Base-by-base conservation (phyloP, 108 stramenopile species). In the Skeletonema grethae region DNA sequence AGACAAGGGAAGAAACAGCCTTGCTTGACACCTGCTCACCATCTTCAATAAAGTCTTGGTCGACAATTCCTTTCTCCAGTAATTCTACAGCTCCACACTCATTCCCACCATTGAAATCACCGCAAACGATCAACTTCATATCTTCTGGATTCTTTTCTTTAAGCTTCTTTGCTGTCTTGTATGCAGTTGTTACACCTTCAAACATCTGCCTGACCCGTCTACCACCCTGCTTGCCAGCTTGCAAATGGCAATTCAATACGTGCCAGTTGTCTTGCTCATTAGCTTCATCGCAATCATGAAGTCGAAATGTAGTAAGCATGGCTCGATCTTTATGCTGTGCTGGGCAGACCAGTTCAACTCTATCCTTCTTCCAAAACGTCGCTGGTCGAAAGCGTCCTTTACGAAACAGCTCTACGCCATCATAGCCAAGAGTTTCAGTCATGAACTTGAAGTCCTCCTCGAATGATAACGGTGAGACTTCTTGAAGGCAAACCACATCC, bases 401-500 rank as follows among this genome's bases (percentile, higher is more conserved):
- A 29, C 80, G 84, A 79, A 90, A 92, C 38, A 91, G 53, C 63
- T 90, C 91, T 3, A 79, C 72, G n/a, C 88, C 90, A 82, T 91
- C 88, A 68, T 95, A 95, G 6, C 94, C 94, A 61, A 92, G 66
- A 25, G 86, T 86, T 22, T 81, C 82, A 41, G 61, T 63, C 93
- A 91, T 95, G 78, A 91, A 97, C 29, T 65, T 71, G 90, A 97
- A 97, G 65, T 97, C 96, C 11, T 84, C 59, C 66, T 94, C 92
- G 81, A 97, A 97, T 12, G 88, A 86, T 22, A 83, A 76, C 11
- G 96, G 92, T 7, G 89, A 87, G 6, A 92, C 88, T 80, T 97
- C 96, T 67, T 97, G 96, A 20, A 97, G 58, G 67, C 94, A 97
- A 7, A 97, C 95, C 11, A 97, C 87, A 68, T 95, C 94, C 13